Evolutionary conservation across 169 alveolate species (phyloP).

Genomic region (Eimeria acervulina): DNA sequence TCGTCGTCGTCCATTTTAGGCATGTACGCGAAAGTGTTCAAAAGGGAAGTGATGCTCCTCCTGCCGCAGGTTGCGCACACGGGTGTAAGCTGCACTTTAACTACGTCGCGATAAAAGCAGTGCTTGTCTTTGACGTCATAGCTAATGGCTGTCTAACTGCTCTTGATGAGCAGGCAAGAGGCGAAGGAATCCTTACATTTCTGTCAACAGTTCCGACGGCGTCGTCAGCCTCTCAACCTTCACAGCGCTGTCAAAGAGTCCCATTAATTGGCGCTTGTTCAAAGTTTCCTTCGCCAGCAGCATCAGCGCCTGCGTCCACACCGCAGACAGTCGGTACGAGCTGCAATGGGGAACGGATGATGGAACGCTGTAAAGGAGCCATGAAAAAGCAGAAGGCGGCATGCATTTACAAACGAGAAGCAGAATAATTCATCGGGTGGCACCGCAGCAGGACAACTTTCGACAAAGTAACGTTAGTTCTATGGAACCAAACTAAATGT

Average conservation of each 20-base stretch:
- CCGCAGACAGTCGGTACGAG: neutral
- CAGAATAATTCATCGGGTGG: neutral
- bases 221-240: constrained; percentile 75
- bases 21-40: constrained; percentile 81
- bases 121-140: neutral
- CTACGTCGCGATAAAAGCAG: neutral
- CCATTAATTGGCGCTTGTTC: constrained; percentile 80
- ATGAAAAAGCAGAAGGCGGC: neutral
- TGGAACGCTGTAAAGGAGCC: neutral
- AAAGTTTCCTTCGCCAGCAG: constrained; percentile 76
- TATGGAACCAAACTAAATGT: neutral
- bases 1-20: constrained; percentile 78
- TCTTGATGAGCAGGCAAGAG: neutral
- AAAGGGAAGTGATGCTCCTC: constrained; percentile 69
- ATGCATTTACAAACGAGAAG: neutral
- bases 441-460: too few relatives aligned
- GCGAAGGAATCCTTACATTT: constrained; percentile 70
- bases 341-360: neutral
- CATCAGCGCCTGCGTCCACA: constrained; percentile 56
- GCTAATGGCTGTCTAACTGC: neutral
- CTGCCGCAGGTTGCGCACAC: constrained; percentile 24
- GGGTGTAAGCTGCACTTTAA: neutral
- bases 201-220: constrained; percentile 70
- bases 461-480: neutral
- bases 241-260: constrained; percentile 72